Percentiles rank a stretch among this genome's conserved stretches.
These are phyloP conservation scores for Phytophthora multivora DNA, from an alignment of 352 stramenopile species.

Conservation along the genomic window DNA sequence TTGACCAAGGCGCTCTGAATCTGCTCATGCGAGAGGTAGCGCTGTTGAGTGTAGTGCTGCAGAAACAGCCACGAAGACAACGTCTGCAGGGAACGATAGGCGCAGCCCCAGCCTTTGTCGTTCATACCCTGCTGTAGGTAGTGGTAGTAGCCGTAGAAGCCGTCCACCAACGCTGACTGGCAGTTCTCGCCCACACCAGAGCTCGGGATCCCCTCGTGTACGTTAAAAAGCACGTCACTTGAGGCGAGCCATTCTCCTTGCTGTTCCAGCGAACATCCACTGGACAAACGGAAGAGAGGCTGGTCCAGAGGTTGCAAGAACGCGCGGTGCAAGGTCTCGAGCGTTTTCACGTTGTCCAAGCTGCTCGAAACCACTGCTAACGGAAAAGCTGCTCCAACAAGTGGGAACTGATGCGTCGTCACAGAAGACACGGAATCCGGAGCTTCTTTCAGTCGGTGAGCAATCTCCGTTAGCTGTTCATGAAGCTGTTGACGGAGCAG, in stretches of 20 bases:
- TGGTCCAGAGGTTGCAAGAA: conserved; percentile 54
- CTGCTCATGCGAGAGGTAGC: conserved; percentile 57
- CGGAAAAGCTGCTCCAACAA: conserved; percentile 55
- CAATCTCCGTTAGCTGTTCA: conserved; percentile 34
- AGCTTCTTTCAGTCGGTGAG: conserved; percentile 19
- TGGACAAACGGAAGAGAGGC: conserved; percentile 43
- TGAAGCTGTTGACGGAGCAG: conserved; percentile 33
- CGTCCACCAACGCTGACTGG: conserved; percentile 58
- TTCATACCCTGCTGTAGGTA: conserved; percentile 83
- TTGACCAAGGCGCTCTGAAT: conserved; percentile 81
- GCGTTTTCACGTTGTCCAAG: conserved; percentile 18
- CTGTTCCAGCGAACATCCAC: conserved; percentile 46
- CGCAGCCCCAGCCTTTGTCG: conserved; percentile 90
- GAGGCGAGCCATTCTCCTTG: conserved; percentile 34
- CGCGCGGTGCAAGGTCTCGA: conserved; percentile 32
- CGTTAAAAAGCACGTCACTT: conserved; percentile 68
- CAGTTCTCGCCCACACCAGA: conserved; percentile 39
- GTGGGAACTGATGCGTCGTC: conserved; percentile 49
- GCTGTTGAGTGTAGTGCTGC: conserved; percentile 62
- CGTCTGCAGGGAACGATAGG: conserved; percentile 87
- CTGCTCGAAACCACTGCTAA: conserved; percentile 41
- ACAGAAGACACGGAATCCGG: conserved; percentile 15
- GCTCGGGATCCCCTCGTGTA: conserved; percentile 65
- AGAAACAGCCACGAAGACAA: conserved; percentile 80
- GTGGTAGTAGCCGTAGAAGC: conserved; percentile 87